A percentile compares a stretch with the other conserved stretches of the same genome.
Conservation (phyloP, 2,329 filamentous ascomycete genomes). For the Exophiala bonariae region DNA sequence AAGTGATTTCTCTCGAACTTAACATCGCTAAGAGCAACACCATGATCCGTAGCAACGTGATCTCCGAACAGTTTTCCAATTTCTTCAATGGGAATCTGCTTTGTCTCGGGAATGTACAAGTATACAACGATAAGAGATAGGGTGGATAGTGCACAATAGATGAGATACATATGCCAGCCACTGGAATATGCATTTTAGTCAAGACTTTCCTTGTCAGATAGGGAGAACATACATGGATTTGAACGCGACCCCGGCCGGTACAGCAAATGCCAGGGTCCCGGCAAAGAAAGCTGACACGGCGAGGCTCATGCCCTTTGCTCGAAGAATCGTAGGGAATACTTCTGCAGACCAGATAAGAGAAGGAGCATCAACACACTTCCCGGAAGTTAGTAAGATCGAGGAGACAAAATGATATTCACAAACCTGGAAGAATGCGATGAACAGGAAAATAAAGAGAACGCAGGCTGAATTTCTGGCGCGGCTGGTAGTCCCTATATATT, state of each 20-base stretch:
- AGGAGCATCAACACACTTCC: background rate
- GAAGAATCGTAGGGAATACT: background rate
- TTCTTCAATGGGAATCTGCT: background rate
- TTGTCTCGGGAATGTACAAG: background rate
- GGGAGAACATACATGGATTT: background rate
- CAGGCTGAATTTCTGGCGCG: conserved; percentile 34
- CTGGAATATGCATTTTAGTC: background rate
- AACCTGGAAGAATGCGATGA: conserved; percentile 23
- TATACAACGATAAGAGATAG: background rate
- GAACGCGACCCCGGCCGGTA: background rate
- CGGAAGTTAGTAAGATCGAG: background rate
- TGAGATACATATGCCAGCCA: background rate
- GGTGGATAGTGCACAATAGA: background rate
- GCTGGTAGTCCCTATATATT: conserved; percentile 35
- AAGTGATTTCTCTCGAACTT: too few relatives aligned
- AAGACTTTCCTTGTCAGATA: background rate
- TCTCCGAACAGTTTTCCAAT: background rate
- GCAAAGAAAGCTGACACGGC: background rate
- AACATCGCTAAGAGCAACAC: too few relatives aligned
- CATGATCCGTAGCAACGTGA: too few relatives aligned
- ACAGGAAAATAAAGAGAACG: conserved; percentile 42
- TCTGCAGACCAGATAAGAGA: background rate
- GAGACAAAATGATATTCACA: background rate
- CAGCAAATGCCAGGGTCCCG: background rate
- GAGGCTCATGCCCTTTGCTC: background rate